Evolutionary conservation across 169 alveolate species (phyloP).

Genomic region (Plasmodium fragile): DNA sequence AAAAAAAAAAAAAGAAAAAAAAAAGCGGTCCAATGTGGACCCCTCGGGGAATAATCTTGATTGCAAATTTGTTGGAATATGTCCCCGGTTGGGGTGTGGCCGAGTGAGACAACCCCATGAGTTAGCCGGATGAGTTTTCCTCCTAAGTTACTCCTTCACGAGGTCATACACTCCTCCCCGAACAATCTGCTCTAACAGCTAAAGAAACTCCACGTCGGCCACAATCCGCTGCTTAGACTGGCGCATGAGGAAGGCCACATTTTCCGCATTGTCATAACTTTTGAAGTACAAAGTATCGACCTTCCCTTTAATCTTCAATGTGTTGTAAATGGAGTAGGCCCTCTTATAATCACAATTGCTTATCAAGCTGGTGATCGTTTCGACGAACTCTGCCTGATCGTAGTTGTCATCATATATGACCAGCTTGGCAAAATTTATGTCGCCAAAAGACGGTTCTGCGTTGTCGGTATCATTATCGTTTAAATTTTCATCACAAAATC

Average conservation of each 20-base stretch:
- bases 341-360: conserved; percentile 49
- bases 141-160: not conserved
- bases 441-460: not conserved
- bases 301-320: conserved; percentile 64
- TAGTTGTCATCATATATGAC: conserved; percentile 75
- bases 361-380: conserved; percentile 40
- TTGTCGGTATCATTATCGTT: conserved; percentile 20
- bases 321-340: conserved; percentile 34
- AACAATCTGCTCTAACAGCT: not conserved
- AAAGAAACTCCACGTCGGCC: conserved; percentile 49
- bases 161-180: not conserved
- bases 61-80: not conserved
- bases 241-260: conserved; percentile 61
- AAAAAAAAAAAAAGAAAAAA: not conserved
- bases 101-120: not conserved
- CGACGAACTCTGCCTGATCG: conserved; percentile 45
- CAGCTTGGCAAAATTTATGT: conserved; percentile 38
- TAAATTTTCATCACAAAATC: conserved; percentile 42
- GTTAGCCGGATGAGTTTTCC: not conserved
- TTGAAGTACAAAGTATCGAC: conserved; percentile 56
- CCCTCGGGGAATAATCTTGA: conserved; percentile 2
- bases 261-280: conserved; percentile 67
- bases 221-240: conserved; percentile 49
- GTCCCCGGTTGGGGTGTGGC: not conserved
- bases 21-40: not conserved